Conservation (phyloP, 2,329 filamentous ascomycete genomes). For the Colletotrichum sp. region DNA sequence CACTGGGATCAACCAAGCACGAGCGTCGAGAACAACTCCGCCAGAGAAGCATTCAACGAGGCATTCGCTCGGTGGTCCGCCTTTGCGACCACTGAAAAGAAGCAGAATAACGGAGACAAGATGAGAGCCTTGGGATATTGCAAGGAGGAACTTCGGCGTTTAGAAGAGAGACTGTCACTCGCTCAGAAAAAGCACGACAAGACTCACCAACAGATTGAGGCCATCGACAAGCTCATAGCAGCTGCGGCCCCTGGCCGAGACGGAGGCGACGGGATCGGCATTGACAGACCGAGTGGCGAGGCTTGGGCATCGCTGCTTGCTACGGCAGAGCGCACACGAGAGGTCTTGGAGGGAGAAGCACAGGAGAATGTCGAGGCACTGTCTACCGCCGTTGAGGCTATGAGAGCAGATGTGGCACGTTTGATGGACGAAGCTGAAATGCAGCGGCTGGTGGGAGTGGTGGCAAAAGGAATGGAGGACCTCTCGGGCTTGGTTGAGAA, state of each 20-base stretch:
- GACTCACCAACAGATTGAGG: background rate
- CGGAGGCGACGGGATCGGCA: background rate
- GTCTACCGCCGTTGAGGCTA: background rate
- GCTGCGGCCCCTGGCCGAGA: background rate
- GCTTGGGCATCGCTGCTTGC: background rate
- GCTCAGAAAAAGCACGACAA: background rate
- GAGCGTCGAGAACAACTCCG: background rate
- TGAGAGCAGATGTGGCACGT: background rate
- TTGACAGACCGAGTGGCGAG: fast-evolving
- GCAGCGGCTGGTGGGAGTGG: background rate
- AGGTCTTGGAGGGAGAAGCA: background rate
- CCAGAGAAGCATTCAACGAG: background rate
- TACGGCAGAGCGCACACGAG: background rate
- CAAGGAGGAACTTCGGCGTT: background rate
- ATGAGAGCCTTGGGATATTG: background rate
- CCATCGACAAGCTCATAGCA: background rate
- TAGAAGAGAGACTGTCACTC: background rate
- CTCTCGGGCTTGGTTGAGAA: background rate
- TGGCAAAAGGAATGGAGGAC: background rate
- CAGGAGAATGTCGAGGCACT: background rate
- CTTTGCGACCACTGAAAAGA: background rate
- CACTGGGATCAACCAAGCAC: background rate
- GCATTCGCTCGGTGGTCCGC: background rate
- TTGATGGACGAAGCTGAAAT: background rate
- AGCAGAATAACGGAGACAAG: background rate